phyloP scores from a whole-genome alignment of 2,329 filamentous ascomycete genomes.

The Cryphonectria japonica region DNA sequence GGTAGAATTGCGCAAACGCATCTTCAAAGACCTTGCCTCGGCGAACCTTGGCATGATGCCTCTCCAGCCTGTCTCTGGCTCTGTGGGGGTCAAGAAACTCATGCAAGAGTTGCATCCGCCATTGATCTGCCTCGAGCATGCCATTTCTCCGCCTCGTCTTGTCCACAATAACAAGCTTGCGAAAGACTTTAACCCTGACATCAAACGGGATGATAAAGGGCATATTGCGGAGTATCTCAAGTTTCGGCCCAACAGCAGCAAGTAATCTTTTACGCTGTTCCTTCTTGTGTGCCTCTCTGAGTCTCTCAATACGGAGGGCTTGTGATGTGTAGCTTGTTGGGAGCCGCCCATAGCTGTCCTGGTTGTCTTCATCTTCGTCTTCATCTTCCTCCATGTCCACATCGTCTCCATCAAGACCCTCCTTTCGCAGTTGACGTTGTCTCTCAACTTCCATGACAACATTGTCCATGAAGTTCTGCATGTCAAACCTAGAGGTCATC shows the following conservation, averaged over 20 bases:
- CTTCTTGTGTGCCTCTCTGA: constrained; percentile 67
- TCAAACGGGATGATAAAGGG: constrained; percentile 95
- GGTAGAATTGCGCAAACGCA: constrained; percentile 82
- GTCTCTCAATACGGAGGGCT: constrained; percentile 49
- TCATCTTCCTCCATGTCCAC: constrained; percentile 46
- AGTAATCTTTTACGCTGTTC: constrained; percentile 71
- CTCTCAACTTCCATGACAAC: constrained; percentile 88
- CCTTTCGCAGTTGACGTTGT: constrained; percentile 68
- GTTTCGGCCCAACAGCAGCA: constrained; percentile 78
- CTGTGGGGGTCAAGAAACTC: constrained; percentile 36
- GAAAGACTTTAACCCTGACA: constrained; percentile 88
- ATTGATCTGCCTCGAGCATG: constrained; percentile 71
- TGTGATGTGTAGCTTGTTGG: constrained; percentile 20
- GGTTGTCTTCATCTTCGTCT: constrained; percentile 38
- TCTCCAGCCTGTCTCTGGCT: constrained; percentile 48
- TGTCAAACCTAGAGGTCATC: constrained; percentile 86
- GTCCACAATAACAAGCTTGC: constrained; percentile 87
- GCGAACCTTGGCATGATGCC: constrained; percentile 78
- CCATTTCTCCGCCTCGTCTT: constrained; percentile 73
- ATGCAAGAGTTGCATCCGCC: constrained; percentile 66
- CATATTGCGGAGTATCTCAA: constrained; percentile 94
- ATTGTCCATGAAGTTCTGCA: constrained; percentile 82
- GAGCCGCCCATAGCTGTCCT: constrained; percentile 57
- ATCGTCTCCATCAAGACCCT: constrained; percentile 57
- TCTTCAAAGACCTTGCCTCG: constrained; percentile 82